Conservation (phyloP, 2,329 filamentous ascomycete species). For the Leptographium flavum region DNA sequence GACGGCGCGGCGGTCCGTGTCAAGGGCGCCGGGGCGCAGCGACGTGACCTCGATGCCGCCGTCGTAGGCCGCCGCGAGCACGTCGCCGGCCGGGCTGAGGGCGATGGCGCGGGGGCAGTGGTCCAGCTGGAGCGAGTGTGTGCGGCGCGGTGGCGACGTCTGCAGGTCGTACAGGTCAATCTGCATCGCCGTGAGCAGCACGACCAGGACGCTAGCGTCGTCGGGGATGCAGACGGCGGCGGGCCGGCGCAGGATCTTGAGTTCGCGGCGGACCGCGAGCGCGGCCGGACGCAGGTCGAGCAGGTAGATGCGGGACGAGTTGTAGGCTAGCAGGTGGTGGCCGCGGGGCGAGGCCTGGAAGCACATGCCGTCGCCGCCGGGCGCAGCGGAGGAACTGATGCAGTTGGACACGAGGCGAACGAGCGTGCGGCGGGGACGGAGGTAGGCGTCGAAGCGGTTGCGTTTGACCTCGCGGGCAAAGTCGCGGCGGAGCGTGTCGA, state of each 20-base stretch:
- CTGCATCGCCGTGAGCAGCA: slow-evolving; percentile 69
- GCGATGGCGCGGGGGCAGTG: slow-evolving; percentile 69
- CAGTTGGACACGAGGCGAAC: slow-evolving; percentile 74
- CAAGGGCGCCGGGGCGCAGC: slow-evolving; percentile 45
- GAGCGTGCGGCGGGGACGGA: slow-evolving; percentile 54
- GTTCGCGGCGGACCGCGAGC: slow-evolving; percentile 55
- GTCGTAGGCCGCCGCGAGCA: slow-evolving; percentile 73
- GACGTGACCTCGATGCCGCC: slow-evolving; percentile 82
- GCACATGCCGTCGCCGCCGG: slow-evolving; percentile 72
- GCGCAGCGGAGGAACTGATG: slow-evolving; percentile 70
- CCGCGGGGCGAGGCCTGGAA: slow-evolving; percentile 68
- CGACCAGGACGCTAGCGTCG: slow-evolving; percentile 60
- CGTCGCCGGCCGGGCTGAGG: slow-evolving; percentile 71
- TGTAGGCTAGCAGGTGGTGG: slow-evolving; percentile 63
- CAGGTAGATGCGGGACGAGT: slow-evolving; percentile 72
- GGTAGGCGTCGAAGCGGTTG: slow-evolving; percentile 63
- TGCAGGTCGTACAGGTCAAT: slow-evolving; percentile 72
- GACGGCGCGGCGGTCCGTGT: slow-evolving; percentile 58
- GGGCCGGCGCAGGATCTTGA: slow-evolving; percentile 66
- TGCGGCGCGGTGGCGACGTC: slow-evolving; percentile 48
- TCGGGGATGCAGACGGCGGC: slow-evolving; percentile 67
- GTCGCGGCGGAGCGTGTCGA: slow-evolving; percentile 46
- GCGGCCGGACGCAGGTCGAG: slow-evolving; percentile 49
- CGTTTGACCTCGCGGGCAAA: slow-evolving; percentile 61
- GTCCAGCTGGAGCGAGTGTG: slow-evolving; percentile 64